Conservation (phyloP, 2,329 filamentous ascomycete species). For the Beauveria australis region DNA sequence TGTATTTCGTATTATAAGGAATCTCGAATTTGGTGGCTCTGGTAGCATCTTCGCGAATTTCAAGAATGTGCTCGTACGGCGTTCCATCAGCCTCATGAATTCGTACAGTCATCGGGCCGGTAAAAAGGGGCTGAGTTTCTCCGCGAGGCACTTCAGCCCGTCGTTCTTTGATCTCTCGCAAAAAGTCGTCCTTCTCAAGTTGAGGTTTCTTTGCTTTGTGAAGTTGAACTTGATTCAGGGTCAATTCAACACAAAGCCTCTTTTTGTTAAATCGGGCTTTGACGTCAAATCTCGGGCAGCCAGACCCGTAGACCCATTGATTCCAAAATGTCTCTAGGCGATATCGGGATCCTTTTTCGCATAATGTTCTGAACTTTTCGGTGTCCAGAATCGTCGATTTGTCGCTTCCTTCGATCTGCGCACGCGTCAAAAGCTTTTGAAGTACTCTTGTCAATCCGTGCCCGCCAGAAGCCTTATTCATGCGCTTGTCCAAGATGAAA, state of each 20-base stretch:
- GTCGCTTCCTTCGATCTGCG: constrained; percentile 55
- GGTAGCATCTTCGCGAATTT: constrained; percentile 79
- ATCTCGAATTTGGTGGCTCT: constrained; percentile 78
- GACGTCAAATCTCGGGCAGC: constrained; percentile 81
- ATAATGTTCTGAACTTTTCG: constrained; percentile 70
- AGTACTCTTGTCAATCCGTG: constrained; percentile 82
- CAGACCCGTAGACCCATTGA: constrained; percentile 84
- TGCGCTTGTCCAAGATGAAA: constrained; percentile 84
- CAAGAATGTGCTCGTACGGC: constrained; percentile 94
- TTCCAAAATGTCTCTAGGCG: constrained; percentile 86
- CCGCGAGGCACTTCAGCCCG: constrained; percentile 60
- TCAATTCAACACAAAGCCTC: constrained; percentile 87
- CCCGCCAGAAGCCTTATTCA: constrained; percentile 75
- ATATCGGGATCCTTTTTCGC: constrained; percentile 81
- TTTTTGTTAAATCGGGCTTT: constrained; percentile 96
- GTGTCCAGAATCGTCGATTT: constrained; percentile 66
- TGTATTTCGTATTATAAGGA: constrained; percentile 98
- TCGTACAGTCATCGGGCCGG: constrained; percentile 92
- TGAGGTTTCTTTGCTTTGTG: constrained; percentile 32
- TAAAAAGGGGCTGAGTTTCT: constrained; percentile 71
- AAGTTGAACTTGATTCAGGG: constrained; percentile 67
- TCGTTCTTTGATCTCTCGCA: constrained; percentile 77
- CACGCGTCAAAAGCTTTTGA: constrained; percentile 75
- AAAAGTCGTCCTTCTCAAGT: constrained; percentile 67
- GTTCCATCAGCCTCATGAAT: constrained; percentile 98